phyloP scores from a whole-genome alignment of 1,139 yeast genomes.

The Scheffersomyces quercinus region DNA sequence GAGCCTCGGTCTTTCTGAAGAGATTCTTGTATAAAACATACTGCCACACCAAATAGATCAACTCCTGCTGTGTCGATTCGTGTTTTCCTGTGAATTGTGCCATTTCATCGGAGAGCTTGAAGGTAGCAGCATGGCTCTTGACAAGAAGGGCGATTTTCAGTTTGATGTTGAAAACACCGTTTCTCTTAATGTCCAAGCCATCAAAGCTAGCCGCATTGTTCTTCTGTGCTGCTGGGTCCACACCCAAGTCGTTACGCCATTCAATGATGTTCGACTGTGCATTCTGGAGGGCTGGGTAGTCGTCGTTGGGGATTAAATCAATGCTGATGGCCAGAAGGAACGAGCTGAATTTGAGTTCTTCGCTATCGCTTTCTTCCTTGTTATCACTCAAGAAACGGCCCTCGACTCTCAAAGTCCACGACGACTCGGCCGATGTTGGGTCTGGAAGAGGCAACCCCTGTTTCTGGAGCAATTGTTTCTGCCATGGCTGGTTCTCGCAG shows the following conservation, averaged over 20 bases:
- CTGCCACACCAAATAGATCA: constrained; percentile 84
- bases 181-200: constrained; percentile 83
- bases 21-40: constrained; percentile 77
- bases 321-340: constrained; percentile 83
- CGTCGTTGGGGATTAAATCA: constrained; percentile 57
- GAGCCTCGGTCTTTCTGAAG: constrained; percentile 42
- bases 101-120: constrained; percentile 63
- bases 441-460: constrained; percentile 22
- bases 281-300: constrained; percentile 37
- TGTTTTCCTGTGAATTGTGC: constrained; percentile 70
- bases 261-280: constrained; percentile 39
- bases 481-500: constrained; percentile 92
- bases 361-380: constrained; percentile 25
- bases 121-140: constrained; percentile 64
- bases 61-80: constrained; percentile 85
- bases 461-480: constrained; percentile 43
- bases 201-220: constrained; percentile 50
- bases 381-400: constrained; percentile 62
- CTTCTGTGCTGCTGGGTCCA: constrained; percentile 7
- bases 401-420: constrained; percentile 88
- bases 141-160: constrained; percentile 79
- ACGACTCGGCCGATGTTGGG: constrained; percentile 40
- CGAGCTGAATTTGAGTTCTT: constrained; percentile 61
- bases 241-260: constrained; percentile 35
- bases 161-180: constrained; percentile 66